Base-by-base conservation (phyloP, 164 flowering plant species). In the Cinnamomum chago region DNA sequence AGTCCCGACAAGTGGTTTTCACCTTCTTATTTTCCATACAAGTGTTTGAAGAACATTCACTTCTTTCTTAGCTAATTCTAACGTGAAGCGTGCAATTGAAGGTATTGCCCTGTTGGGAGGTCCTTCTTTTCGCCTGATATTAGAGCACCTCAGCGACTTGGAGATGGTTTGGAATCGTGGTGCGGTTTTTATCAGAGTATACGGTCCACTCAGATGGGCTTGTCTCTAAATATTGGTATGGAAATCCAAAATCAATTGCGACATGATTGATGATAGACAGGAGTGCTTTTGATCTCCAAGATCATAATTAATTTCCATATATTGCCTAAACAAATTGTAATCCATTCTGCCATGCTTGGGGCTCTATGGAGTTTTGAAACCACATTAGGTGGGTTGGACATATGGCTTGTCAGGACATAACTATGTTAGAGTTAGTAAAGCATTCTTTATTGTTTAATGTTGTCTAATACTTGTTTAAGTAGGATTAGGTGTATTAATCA, bases 101-200 rank as follows among this genome's bases (percentile, higher is more conserved):
- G 96, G 82, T 91, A 83, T 67, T 85, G 85, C 64, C 95, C 96
- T 11, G 79, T 94, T 67, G 98, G 96, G 69, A 86, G 97, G 79
- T 94, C 97, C 25, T 94, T 94, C 81, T 92, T 84, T 77, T 90
- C 95, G 9, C 96, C 96, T 64, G 84, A 88, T 79, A 83, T 94
- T 14, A 84, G 91, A 79, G 78, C 67, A 51, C 95, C 93, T 2
- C 91, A 91, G 72, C 81, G 88, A 65, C 95, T 95, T 71, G 97
- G 97, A 64, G 95, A 93, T 20, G 98, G 98, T 18, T 77, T 95
- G 76, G 97, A 94, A 78, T 87, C 91, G 12, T 94, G 97, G 98
- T 88, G 95, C 83, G 97, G 97, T 22, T 94, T 91, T 75, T 94
- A 94, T 83, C 98, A 94, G 86, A 94, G 98, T 75, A 88, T 94